Evolutionary conservation across 2,329 filamentous ascomycete genomes (phyloP), one percentile per base, ranked within the genome.

Genomic region (Hymenoscyphus fructigenus): DNA sequence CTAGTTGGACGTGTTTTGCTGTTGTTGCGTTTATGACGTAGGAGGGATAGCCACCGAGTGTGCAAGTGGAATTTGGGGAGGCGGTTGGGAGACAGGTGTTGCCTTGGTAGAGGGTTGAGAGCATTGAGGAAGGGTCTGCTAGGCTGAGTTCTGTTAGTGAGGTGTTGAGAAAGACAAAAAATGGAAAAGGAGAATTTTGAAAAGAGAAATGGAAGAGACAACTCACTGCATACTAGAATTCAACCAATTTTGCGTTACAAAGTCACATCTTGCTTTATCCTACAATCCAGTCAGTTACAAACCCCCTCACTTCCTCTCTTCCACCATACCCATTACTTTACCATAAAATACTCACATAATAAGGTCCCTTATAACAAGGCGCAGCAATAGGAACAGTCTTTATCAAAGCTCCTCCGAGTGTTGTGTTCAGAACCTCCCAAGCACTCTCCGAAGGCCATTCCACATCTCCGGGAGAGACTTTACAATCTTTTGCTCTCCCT

Each of bases 371-470:
- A 15, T 81, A 81, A 71, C 81, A 83, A 68, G 79, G 73, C 69
- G 78, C 76, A 68, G 78, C 81, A 20, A 79, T 76, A 66, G 83
- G 79, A 62, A 75, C 59, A 28, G 82, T 77, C 44, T 74, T 76
- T 62, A 84, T 73, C 53, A 85, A 76, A 34, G 74, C 73, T 12
- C 81, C 81, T 14, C 73, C 74, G n/a, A 79, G 71, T 5, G 79
- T 78, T 17, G 75, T 68, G 72, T 85, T 82, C 61, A 87, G 77
- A 12, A 72, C 68, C 5, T 72, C 67, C 84, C 84, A 86, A 7
- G 73, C 73, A 0, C 74, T 67, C 20, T 77, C 65, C 0, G 78
- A 79, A 0, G 85, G 85, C 84, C 84, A 87, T 57, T 72, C 15
- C 1, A n/a, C 7, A 47, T 74, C 71, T 5, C 70, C 72, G 5